These are phyloP conservation scores for Mangifera indica DNA, from an alignment of 345 rosid genomes.

Conservation along the genomic window DNA sequence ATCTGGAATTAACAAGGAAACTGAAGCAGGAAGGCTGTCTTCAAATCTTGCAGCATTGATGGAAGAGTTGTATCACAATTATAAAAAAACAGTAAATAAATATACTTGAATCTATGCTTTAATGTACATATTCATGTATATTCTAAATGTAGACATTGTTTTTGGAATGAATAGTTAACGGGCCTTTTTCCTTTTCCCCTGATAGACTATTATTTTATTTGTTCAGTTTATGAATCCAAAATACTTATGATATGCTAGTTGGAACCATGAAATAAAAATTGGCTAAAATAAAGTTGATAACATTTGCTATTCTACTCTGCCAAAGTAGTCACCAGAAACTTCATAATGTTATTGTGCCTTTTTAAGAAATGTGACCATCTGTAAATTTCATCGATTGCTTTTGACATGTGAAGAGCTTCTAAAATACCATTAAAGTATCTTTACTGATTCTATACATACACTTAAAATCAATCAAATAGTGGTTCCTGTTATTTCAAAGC, in stretches of 20 bases:
- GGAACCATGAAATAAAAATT: not conserved
- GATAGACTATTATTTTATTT: not conserved
- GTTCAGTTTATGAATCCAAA: not conserved
- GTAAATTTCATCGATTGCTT: not conserved
- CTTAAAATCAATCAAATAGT: not conserved
- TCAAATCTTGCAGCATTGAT: constrained; percentile 70
- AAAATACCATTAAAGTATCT: not conserved
- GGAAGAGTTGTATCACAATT: constrained; percentile 84
- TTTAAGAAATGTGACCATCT: not conserved
- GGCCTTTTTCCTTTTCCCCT: not conserved
- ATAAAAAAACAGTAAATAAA: constrained; percentile 79
- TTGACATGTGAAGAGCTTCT: not conserved
- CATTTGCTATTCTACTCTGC: not conserved
- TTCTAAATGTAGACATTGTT: not conserved
- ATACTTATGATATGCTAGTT: not conserved
- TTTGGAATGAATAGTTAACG: not conserved
- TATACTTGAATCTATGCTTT: constrained; percentile 33
- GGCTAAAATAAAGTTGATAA: not conserved
- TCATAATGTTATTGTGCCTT: not conserved
- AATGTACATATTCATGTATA: constrained; percentile 15
- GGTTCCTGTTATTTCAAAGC: not conserved
- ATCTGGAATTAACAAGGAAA: constrained; percentile 67
- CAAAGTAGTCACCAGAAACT: not conserved
- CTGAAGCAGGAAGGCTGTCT: constrained; percentile 72
- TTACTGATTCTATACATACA: not conserved